Evolutionary conservation across 1,139 yeast species (phyloP), one percentile per base, ranked within the genome.

Genomic region (Nadsonia commutata): DNA sequence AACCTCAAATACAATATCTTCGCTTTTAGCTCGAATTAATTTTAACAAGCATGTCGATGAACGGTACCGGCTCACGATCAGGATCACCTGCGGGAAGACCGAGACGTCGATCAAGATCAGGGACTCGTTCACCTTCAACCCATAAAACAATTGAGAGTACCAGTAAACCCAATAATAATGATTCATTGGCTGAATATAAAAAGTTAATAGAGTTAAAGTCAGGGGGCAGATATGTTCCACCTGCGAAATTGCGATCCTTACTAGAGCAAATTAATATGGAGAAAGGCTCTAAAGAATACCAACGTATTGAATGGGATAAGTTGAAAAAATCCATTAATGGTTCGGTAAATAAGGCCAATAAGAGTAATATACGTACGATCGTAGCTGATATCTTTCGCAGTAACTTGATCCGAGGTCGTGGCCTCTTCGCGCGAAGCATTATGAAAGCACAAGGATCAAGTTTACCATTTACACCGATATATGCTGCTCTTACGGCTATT

Each of bases 351-450:
- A 66, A 66, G 44, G 68, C 72, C 8, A 68, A 66, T 46, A 58
- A 55, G 13, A 55, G 62, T 2, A 80, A 79, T 49, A 58, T 82
- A 31, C 70, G 70, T 44, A 62, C 59, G 2, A 64, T 70, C 6
- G 71, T 71, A 3, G 56, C 67, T 16, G 72, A 68, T 7, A 55
- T 82, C 18, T 74, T 83, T 53, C 58, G 61, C 39, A 51, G 70
- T 46, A 81, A 83, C 52, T 51, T 83, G 18, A 52, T 67, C 7
- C 63, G 84, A 43, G 86, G 80, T 0, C 65, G 71, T 43, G 93
- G 93, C 0, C 50, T 78, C 2, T 58, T 80, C 27, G 71, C 74
- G 20, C 65, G 78, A 43, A 62, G 71, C 40, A 47, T 82, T 2
- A 76, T 83, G 74, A 69, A 68, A 46, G 68, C 74, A 1, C 85